Base-by-base conservation (phyloP, 2,329 filamentous ascomycete genomes). In the Sporothrix phasma region DNA sequence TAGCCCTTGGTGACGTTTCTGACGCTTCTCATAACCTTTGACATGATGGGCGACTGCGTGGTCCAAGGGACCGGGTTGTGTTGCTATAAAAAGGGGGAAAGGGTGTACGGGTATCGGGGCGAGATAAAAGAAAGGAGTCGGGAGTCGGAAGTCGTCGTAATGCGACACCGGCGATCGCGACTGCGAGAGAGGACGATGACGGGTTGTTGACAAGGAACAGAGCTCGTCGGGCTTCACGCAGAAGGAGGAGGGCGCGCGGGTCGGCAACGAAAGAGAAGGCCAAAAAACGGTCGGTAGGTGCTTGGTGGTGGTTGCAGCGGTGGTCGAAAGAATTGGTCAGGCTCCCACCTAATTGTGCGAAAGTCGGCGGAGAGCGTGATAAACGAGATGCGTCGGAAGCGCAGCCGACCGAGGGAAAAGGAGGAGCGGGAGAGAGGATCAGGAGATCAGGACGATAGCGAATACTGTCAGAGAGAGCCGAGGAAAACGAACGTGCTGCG, bases 1-100 rank as follows among this genome's bases (percentile, higher is more conserved):
- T 99, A 99, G 71, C 94, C 94, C 81, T 97, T 99, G 76, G 94
- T 97, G 77, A 99, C 93, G 82, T 97, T 99, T 81, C 97, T 97
- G 73, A 97, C 92, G 75, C 90, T 96, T 78, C 94, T 86, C 75
- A 97, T 91, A 75, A 97, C 92, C 79, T 95, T 95, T 66, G 93
- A 97, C 94, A 99, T 99, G 67, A 73, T 81, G 74, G 51, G 68
- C 73, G 72, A 70, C 69, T 53, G 61, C 47, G 62, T 56, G 65
- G 64, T 66, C 64, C 62, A 53, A 22, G 13, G 56, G 65, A 64
- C 66, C 61, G 29, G 29, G 51, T 56, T 31, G 15, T 11, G 29
- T n/a, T 31, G 19, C 31, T 51, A 39, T 22, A 39, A 10, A 54
- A 34, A 15, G 10, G n/a, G 22, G 54, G n/a, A n/a, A 24, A 49